phyloP scores from a whole-genome alignment of 148 eudicot genomes.

The Talinum fruticosum region DNA sequence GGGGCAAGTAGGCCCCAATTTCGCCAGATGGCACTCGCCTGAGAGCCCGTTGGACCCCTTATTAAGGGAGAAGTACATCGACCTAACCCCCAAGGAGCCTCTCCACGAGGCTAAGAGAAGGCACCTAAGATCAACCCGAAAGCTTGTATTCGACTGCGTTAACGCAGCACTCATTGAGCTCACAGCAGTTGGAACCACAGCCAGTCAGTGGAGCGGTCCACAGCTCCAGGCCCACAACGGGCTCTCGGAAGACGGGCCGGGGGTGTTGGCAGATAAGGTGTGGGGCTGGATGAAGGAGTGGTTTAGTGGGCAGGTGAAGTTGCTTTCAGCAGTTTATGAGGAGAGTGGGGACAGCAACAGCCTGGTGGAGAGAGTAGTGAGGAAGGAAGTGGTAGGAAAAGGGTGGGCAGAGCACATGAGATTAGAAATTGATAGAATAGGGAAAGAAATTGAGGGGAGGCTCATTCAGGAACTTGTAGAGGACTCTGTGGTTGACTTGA shows the following conservation, averaged over 20 bases:
- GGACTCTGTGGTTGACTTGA: constrained; percentile 61
- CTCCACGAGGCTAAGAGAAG: constrained; percentile 56
- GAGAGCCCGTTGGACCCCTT: constrained; percentile 83
- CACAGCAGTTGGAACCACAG: constrained; percentile 27
- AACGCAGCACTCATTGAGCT: constrained; percentile 57
- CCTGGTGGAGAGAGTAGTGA: constrained; percentile 69
- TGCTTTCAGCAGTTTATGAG: constrained; percentile 15
- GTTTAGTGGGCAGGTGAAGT: constrained; percentile 42
- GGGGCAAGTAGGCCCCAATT: constrained; percentile 35
- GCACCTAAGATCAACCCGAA: constrained; percentile 53
- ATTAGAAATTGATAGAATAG: constrained; percentile 47
- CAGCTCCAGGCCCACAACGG: constrained; percentile 4
- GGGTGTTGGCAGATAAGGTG: constrained; percentile 42
- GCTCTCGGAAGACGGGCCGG: constrained; percentile 12
- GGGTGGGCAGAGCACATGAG: constrained; percentile 60
- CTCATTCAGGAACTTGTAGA: constrained; percentile 76
- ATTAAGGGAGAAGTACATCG: constrained; percentile 55
- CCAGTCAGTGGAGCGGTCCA: constrained; percentile 23
- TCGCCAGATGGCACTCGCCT: constrained; percentile 66
- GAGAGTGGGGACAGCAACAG: constrained; percentile 48
- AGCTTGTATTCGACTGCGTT: constrained; percentile 85
- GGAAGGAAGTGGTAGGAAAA: constrained; percentile 68
- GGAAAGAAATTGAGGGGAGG: constrained; percentile 66
- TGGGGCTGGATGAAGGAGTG: constrained; percentile 63
- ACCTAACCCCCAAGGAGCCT: constrained; percentile 43